Base-by-base conservation (phyloP, 108 stramenopile genomes). In the Asterionellopsis glacialis region DNA sequence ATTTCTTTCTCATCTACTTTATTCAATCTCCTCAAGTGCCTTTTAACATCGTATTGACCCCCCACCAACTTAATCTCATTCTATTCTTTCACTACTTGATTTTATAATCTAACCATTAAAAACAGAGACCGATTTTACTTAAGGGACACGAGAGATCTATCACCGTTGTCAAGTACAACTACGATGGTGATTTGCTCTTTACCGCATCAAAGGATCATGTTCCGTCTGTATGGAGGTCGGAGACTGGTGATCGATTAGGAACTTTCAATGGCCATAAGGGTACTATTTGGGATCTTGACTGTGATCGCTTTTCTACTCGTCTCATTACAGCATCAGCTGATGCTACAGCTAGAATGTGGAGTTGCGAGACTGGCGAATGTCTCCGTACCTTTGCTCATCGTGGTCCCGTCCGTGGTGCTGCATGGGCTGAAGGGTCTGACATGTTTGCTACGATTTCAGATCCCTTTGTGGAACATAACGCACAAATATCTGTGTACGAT, bases 111-210 rank as follows among this genome's bases (percentile, higher is more conserved):
- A 33, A 33, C 33, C 2, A 33, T 5, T 33, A 25, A 54, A n/a
- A 38, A 16, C 49, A 82, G 93, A 82, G 90, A 63, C 97, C 97
- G n/a, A 97, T 96, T 61, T 58, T 99, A 26, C 80, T 98, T 12
- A 97, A 99, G 79, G 97, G 97, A 49, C 98, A 99, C 85, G 97
- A 98, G 69, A 91, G 98, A 55, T 91, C 97, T 52, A 96, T 99
- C 64, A 99, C 98, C 14, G 82, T 84, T 52, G 94, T 99, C 41
- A 81, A 95, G 55, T 99, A 93, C 95, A 99, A 99, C 74, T 61
- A 76, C 50, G 95, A 98, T 64, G 98, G 98, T 11, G 98, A 99
- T 69, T 76, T 99, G 9, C 71, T 99, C 45, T 97, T 99, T 80
- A 89, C 96, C 7, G 94, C 90, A 18, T 85, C 86, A 49, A 94